These are phyloP conservation scores for Stygiomarasmius scandens DNA, from an alignment of 1,284 basidiomycete genomes.

Conservation along the genomic window DNA sequence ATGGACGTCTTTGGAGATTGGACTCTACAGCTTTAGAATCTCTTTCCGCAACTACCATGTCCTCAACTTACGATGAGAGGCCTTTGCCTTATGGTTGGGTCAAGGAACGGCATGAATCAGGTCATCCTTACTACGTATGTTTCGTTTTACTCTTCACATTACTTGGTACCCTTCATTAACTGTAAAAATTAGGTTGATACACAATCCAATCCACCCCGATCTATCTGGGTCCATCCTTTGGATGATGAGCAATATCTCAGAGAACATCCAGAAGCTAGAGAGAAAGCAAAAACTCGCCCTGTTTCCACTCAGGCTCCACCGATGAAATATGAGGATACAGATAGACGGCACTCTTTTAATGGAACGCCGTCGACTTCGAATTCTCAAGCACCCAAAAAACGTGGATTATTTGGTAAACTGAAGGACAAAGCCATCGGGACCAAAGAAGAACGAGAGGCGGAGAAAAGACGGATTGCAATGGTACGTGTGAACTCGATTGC, in stretches of 20 bases:
- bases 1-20: not conserved
- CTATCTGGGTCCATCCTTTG: conserved; percentile 73
- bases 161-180: conserved; percentile 2
- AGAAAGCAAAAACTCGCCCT: conserved; percentile 32
- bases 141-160: not conserved
- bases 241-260: conserved; percentile 65
- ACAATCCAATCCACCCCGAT: conserved; percentile 59
- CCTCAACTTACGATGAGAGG: conserved; percentile 21
- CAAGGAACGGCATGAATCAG: conserved; percentile 49
- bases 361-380: conserved; percentile 20
- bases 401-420: conserved; percentile 46
- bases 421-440: conserved; percentile 66
- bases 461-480: conserved; percentile 37
- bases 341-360: conserved; percentile 31
- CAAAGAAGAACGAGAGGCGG: conserved; percentile 62
- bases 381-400: conserved; percentile 5
- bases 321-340: not conserved
- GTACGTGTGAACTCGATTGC: conserved; percentile 30
- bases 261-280: conserved; percentile 54
- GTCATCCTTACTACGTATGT: conserved; percentile 48
- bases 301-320: conserved; percentile 1
- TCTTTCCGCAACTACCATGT: conserved; percentile 24
- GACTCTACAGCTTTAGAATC: conserved; percentile 2
- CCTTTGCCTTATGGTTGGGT: conserved; percentile 67
- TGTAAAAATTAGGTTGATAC: conserved; percentile 60